Base-by-base conservation (phyloP, 805 yeast genomes). In the Starmera amethionina region DNA sequence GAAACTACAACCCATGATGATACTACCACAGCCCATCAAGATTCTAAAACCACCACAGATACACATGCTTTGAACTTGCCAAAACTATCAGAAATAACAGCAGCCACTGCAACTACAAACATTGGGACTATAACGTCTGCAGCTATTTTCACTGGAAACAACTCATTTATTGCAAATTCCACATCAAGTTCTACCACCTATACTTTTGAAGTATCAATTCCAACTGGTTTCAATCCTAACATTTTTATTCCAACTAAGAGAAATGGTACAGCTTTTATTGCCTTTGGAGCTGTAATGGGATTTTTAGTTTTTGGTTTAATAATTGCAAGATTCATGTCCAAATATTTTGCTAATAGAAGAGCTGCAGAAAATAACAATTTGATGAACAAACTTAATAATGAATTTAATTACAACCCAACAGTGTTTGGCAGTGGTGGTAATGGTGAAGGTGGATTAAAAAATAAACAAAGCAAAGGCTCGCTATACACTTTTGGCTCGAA, bases 191-290 rank as follows among this genome's bases (percentile, higher is more conserved):
- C 53, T 1, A 40, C 33, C 25, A 37, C 18, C 27, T 42, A 30
- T 8, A 52, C 57, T 1, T 54, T 56, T 51, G 40, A 58, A 4
- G 50, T 51, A n/a, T 42, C 35, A 4, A 49, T 54, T 13, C 54
- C 59, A 18, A 42, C 55, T 6, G 43, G 42, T 10, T 15, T 25
- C 8, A 83, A 82, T 58, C 88, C 90, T 15, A 75, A 67, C 49
- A 65, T 83, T 16, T 52, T 65, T 25, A 57, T 65, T 30, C 59
- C 73, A 13, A 55, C 52, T 7, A 65, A 72, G 34, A 79, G 82
- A 1, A 68, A 72, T 37, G 94, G 93, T 4, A 79, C 90, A 2
- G 85, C 83, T 4, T 85, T 83, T 60, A 82, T 85, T 35, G 82
- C 82, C 0, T 78, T 83, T 43, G 95, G 93, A 3, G 68, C 78